Conservation (phyloP, 2,329 filamentous ascomycete species). For the Paracoccidioides brasiliensis region DNA sequence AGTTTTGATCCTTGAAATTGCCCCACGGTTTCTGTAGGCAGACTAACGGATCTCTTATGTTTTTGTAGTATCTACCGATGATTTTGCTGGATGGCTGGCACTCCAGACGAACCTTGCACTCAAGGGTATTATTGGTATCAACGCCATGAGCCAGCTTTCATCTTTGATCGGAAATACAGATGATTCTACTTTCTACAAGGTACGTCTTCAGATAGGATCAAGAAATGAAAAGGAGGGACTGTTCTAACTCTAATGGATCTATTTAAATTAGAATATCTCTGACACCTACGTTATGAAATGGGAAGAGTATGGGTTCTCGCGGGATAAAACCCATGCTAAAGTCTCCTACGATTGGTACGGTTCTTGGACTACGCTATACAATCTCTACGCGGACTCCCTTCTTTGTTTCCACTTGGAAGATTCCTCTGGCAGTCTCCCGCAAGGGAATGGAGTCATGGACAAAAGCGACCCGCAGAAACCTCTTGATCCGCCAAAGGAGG, state of each 20-base stretch:
- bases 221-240: neutral
- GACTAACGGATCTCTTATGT: neutral
- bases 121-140: constrained; percentile 72
- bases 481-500: constrained; percentile 5
- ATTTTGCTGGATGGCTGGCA: constrained; percentile 65
- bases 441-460: constrained; percentile 7
- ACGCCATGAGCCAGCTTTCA: constrained; percentile 62
- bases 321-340: constrained; percentile 57
- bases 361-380: constrained; percentile 76
- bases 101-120: constrained; percentile 73
- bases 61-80: constrained; percentile 58
- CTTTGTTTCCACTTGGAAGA: constrained; percentile 61
- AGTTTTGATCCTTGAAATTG: constrained; percentile 11
- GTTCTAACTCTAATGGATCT: neutral
- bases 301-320: constrained; percentile 57
- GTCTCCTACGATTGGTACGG: constrained; percentile 69
- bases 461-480: constrained; percentile 14
- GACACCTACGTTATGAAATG: constrained; percentile 59
- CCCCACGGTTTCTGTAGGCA: neutral
- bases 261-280: constrained; percentile 38
- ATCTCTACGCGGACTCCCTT: constrained; percentile 66
- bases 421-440: neutral
- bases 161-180: constrained; percentile 44
- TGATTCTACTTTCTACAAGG: constrained; percentile 46
- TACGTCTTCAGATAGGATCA: constrained; percentile 10